A percentile compares a stretch with the other conserved stretches of the same genome.
phyloP scores from a whole-genome alignment of 306 rosid species.

The Pyrus pyrifolia region DNA sequence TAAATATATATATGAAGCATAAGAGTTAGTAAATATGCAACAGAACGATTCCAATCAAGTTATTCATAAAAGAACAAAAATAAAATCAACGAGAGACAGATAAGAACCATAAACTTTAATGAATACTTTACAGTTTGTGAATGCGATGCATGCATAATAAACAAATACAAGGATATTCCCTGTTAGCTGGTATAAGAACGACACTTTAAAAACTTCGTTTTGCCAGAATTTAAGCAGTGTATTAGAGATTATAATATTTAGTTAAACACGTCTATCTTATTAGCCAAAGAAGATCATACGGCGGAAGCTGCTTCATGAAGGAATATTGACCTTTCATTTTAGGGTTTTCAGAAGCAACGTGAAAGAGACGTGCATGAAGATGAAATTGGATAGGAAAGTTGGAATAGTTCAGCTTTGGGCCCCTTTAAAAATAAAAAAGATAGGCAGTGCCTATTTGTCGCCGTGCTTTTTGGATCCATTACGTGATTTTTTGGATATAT shows the following conservation, averaged over 20 bases:
- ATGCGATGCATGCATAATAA: conserved; percentile 42
- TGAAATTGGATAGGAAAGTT: conserved; percentile 9
- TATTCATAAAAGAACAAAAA: not conserved
- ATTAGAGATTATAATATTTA: not conserved
- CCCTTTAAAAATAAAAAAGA: not conserved
- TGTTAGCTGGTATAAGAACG: conserved; percentile 8
- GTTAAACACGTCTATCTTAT: not conserved
- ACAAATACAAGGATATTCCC: conserved; percentile 8
- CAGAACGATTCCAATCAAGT: not conserved
- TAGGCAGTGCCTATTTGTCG: conserved; percentile 42
- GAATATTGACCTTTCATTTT: conserved; percentile 31
- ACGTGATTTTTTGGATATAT: not conserved
- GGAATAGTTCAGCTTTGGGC: conserved; percentile 3
- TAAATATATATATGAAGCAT: not conserved
- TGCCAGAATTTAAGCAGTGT: conserved; percentile 3
- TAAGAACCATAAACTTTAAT: conserved; percentile 15
- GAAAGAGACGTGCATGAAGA: conserved; percentile 77
- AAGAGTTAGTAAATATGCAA: not conserved
- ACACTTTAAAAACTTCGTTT: conserved; percentile 4
- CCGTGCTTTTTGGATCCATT: conserved; percentile 71
- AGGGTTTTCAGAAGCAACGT: conserved; percentile 52
- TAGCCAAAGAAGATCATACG: conserved; percentile 5
- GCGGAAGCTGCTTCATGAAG: conserved; percentile 38
- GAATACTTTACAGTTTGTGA: conserved; percentile 15
- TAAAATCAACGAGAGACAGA: conserved; percentile 9